Base-by-base conservation (phyloP, 1,284 basidiomycete species). In the Ceratobasidium sp. region DNA sequence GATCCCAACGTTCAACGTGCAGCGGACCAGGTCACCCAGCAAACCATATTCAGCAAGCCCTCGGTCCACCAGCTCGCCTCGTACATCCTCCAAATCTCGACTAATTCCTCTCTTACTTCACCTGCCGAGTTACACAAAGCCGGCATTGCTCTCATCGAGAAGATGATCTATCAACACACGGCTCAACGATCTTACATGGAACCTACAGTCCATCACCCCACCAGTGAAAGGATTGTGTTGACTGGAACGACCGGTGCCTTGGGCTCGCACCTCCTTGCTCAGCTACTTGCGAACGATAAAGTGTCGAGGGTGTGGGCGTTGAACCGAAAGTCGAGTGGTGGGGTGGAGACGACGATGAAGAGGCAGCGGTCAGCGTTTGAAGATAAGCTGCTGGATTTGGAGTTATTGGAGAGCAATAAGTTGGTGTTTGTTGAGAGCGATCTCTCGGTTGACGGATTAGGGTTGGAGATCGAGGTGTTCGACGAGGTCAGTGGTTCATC, bases 241-340 rank as follows among this genome's bases (percentile, higher is more conserved):
- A 84, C 82, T 1, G 83, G 83, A 2, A 81, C 80, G 6, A 83
- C 82, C 33, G 82, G 83, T 1, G 81, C 79, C 47, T 75, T 84
- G 0, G 83, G 83, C 7, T 79, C 79, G 0, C 71, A 78, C 48
- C 60, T 83, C 5, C 79, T 84, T 6, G 79, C 78, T 0, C 69
- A 77, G 24, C 71, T 83, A 2, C 64, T 82, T 0, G 73, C 15
- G 17, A 48, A 56, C 24, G 44, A 24, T 7, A 63, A 53, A 15
- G 75, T 77, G 11, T 9, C 47, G 0, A 56, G n/a, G 50, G 56
- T 77, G 4, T 77, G 76, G 73, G 76, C 75, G 15, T 41, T 77
- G 27, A 77, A 77, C 56, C 45, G 76, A 17, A 56, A 27, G 17
- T 56, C 54, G 14, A 53, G 33, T 7, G 63, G 24, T 36, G 64